A percentile compares a stretch with the other conserved stretches of the same genome.
phyloP scores from a whole-genome alignment of 164 flowering plant genomes.

The Vitis labrusca region DNA sequence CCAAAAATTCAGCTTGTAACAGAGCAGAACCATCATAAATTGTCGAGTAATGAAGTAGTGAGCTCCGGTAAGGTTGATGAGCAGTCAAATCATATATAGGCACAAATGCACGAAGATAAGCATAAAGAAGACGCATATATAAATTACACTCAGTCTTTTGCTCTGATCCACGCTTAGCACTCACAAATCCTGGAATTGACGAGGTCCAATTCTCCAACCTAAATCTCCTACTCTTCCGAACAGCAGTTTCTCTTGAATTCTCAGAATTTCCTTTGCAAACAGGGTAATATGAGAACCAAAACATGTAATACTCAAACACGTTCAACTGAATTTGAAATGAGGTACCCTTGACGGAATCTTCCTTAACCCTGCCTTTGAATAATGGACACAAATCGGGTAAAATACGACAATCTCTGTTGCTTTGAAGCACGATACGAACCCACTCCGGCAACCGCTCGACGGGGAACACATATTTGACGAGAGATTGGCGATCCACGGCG shows the following conservation, averaged over 20 bases:
- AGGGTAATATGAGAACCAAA: constrained; percentile 93
- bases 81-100: constrained; percentile 41
- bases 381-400: constrained; percentile 60
- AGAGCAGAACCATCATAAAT: constrained; percentile 41
- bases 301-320: constrained; percentile 81
- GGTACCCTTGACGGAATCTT: constrained; percentile 41
- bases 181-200: constrained; percentile 50
- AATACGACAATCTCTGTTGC: constrained; percentile 34
- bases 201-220: constrained; percentile 74
- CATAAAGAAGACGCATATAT: constrained; percentile 59
- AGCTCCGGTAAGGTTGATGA: constrained; percentile 65
- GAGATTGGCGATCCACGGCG: constrained; percentile 56
- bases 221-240: constrained; percentile 32
- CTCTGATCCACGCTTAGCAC: constrained; percentile 29
- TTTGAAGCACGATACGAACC: constrained; percentile 54
- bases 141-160: constrained; percentile 43
- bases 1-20: constrained; percentile 62
- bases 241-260: constrained; percentile 19
- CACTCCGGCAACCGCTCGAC: constrained; percentile 79
- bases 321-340: constrained; percentile 60
- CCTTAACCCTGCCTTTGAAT: constrained; percentile 53
- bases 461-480: constrained; percentile 81
- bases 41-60: constrained; percentile 55
- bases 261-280: constrained; percentile 64
- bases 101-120: constrained; percentile 68